A percentile compares a stretch with the other conserved stretches of the same genome.
Evolutionary conservation across 345 rosid species (phyloP).

Genomic region (Crucihimalaya himalaica): DNA sequence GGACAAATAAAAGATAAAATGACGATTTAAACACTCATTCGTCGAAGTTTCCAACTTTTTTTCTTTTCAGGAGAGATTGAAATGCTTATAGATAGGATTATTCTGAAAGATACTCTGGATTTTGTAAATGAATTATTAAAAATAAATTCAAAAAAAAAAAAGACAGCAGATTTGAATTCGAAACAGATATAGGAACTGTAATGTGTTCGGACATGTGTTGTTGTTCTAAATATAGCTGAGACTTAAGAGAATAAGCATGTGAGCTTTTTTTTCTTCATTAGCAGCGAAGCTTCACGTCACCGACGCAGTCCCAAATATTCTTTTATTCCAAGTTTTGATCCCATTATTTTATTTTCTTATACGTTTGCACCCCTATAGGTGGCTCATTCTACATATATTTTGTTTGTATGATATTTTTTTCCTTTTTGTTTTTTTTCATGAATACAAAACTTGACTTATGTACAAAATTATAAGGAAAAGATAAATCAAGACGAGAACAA

Average conservation of each 20-base stretch:
- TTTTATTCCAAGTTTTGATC: conserved; percentile 18
- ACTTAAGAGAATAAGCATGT: conserved; percentile 26
- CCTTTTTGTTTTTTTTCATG: not conserved
- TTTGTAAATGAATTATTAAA: conserved; percentile 7
- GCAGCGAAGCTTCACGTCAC: conserved; percentile 41
- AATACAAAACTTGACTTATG: not conserved
- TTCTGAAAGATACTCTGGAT: conserved; percentile 20
- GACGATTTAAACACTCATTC: conserved; percentile 19
- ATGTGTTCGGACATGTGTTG: conserved; percentile 38
- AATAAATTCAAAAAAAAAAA: not conserved
- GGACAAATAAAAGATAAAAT: not conserved
- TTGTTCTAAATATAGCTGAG: conserved; percentile 35
- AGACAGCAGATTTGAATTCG: conserved; percentile 27
- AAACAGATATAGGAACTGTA: conserved; percentile 24
- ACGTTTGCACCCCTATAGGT: not conserved
- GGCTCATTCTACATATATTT: not conserved
- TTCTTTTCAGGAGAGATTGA: conserved; percentile 24
- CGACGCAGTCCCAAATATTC: conserved; percentile 28
- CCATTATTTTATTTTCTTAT: not conserved
- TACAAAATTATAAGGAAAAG: not conserved
- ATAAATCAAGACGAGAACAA: not conserved
- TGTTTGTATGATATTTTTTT: not conserved
- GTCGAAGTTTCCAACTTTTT: conserved; percentile 24
- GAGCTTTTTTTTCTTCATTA: conserved; percentile 20
- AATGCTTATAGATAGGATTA: not conserved